phyloP scores from a whole-genome alignment of 495 filamentous ascomycete genomes.

The Pyrenula aspistea region DNA sequence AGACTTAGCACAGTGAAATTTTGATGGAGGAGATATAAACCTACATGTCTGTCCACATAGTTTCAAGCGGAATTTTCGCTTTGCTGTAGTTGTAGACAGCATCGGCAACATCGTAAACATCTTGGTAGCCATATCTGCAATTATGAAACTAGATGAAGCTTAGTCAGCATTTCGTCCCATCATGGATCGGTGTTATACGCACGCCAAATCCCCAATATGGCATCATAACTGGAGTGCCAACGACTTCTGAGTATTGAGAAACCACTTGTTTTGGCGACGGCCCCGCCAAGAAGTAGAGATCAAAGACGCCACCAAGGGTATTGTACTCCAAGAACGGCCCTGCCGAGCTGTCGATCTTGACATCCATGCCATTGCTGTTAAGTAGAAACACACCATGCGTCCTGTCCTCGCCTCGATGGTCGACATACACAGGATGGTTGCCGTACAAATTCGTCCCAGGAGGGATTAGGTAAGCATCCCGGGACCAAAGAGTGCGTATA shows the following conservation, averaged over 20 bases:
- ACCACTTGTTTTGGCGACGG: slow-evolving; percentile 60
- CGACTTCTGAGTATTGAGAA: slow-evolving; percentile 60
- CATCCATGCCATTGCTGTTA: slow-evolving; percentile 80
- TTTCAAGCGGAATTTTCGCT: slow-evolving; percentile 70
- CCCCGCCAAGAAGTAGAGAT: slow-evolving; percentile 76
- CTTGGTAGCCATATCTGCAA: slow-evolving; percentile 70
- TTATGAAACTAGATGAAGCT: slow-evolving; percentile 47
- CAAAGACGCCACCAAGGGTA: slow-evolving; percentile 65
- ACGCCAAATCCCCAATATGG: slow-evolving; percentile 74
- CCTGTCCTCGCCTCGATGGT: slow-evolving; percentile 52
- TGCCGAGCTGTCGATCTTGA: slow-evolving; percentile 60
- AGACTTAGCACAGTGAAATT: neutral
- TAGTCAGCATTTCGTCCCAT: neutral
- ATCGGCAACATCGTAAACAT: slow-evolving; percentile 68
- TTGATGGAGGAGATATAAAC: neutral
- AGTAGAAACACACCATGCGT: slow-evolving; percentile 77
- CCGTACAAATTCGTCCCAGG: slow-evolving; percentile 70
- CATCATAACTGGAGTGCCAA: slow-evolving; percentile 62
- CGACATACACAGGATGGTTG: slow-evolving; percentile 74
- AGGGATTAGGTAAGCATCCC: slow-evolving; percentile 57
- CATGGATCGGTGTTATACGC: slow-evolving; percentile 6
- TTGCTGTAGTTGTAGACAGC: slow-evolving; percentile 68
- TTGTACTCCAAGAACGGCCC: slow-evolving; percentile 78
- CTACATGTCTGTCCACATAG: slow-evolving; percentile 78
- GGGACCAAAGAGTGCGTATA: slow-evolving; percentile 68